Evolutionary conservation across 371 early-diverging fungal species (phyloP), one percentile per base, ranked within the genome.

Genomic region (Mucor lusitanicus): DNA sequence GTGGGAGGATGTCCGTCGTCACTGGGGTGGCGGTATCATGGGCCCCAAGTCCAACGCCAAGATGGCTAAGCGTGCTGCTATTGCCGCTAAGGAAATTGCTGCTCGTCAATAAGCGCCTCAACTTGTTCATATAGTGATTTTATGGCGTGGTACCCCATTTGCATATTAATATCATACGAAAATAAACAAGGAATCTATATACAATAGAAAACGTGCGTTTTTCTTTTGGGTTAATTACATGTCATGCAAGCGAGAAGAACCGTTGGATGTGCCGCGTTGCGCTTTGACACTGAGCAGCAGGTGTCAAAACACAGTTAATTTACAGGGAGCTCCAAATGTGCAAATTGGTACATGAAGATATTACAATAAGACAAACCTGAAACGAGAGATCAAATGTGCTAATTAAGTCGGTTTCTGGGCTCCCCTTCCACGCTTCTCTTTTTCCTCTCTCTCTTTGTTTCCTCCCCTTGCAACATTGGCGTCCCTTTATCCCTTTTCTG

Each of bases 1-100:
- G 91, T 87, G 84, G 82, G 98, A 97, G 70, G 91, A 97, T 69
- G 79, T 78, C 84, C 93, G 97, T 77, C 90, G 89, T 76, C 81
- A 85, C 69, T 99, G 98, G 99, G 98, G 98, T 89, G 98, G 97
- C 82, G 97, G 97, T 81, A 85, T 97, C 83, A 95, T 95, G 94
- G 96, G 97, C 74, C 77, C 79, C 86, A 96, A 96, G 90, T 93
- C 95, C 78, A 85, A 91, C 73, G 92, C 91, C 75, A 87, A 84
- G 83, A 89, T 87, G 73, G 80, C 86, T 76, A 93, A 94, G 92
- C 90, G 91, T 73, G 87, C 87, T 67, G 88, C 87, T 68, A 80
- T 86, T 69, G 85, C 83, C 76, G 91, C 92, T 78, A 88, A 87
- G 82, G 84, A 85, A 71, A 74, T 81, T 73, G 84, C 82, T 74